These are phyloP conservation scores for Pleoardoris graminearum DNA, from an alignment of 2,329 filamentous ascomycete genomes.

Conservation along the genomic window DNA sequence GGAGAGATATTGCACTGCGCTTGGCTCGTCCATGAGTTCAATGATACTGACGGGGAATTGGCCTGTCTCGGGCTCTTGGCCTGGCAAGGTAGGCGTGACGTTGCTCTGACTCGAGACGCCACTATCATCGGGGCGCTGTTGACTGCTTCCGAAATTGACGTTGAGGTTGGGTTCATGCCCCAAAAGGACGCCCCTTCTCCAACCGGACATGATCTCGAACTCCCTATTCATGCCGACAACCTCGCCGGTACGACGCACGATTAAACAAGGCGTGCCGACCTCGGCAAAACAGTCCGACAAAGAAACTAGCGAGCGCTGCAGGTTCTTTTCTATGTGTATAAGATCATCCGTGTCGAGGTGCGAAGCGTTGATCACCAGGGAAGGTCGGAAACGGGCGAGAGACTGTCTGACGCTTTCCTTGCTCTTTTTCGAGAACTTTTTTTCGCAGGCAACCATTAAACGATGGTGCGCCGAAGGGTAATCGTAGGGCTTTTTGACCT, in stretches of 20 bases:
- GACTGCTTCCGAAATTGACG: constrained; percentile 69
- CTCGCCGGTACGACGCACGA: constrained; percentile 89
- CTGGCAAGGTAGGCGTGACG: constrained; percentile 51
- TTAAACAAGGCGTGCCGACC: constrained; percentile 86
- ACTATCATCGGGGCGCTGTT: constrained; percentile 33
- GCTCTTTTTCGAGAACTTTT: constrained; percentile 79
- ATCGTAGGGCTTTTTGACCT: constrained; percentile 86
- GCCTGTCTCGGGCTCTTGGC: constrained; percentile 37
- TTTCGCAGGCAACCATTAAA: constrained; percentile 77
- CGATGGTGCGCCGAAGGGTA: constrained; percentile 91
- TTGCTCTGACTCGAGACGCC: constrained; percentile 46
- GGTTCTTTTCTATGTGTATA: constrained; percentile 96
- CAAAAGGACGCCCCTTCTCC: constrained; percentile 86
- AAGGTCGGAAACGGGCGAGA: constrained; percentile 85
- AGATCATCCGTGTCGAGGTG: constrained; percentile 87
- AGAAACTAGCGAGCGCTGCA: constrained; percentile 89
- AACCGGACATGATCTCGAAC: constrained; percentile 93
- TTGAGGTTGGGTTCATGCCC: constrained; percentile 88
- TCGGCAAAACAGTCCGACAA: constrained; percentile 90
- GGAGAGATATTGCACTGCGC: constrained; percentile 91
- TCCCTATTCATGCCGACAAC: constrained; percentile 96
- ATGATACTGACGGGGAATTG: constrained; percentile 85
- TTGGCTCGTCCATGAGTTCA: constrained; percentile 90
- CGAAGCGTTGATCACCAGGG: constrained; percentile 88
- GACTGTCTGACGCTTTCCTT: constrained; percentile 78